These are phyloP conservation scores for Annona squamosa DNA, from an alignment of 164 flowering plant genomes.

Conservation along the genomic window DNA sequence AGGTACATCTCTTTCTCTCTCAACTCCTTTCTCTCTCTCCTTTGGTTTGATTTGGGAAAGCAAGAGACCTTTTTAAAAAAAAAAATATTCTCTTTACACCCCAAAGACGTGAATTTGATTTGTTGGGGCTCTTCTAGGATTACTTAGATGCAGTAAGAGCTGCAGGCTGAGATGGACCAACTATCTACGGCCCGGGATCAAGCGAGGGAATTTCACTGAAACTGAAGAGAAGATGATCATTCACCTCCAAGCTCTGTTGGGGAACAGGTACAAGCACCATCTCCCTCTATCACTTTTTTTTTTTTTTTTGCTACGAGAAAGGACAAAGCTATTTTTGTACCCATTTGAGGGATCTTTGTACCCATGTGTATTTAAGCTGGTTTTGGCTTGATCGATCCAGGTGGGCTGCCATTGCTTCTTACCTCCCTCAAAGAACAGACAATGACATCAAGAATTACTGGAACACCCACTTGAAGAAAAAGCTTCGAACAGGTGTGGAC, in stretches of 20 bases:
- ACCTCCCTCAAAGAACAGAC: constrained; percentile 82
- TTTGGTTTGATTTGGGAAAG: constrained; percentile 4
- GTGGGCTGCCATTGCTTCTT: constrained; percentile 97
- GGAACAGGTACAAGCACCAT: constrained; percentile 52
- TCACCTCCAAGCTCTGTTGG: constrained; percentile 92
- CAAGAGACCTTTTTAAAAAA: constrained; percentile 2
- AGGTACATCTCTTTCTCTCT: constrained; percentile 28
- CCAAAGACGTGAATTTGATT: not conserved
- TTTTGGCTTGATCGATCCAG: constrained; percentile 29
- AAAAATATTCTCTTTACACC: not conserved
- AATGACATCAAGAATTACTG: constrained; percentile 83
- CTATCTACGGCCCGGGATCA: constrained; percentile 89
- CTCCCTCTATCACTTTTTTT: too few relatives aligned
- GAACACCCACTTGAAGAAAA: constrained; percentile 86
- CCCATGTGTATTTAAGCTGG: not conserved
- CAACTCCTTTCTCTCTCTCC: not conserved
- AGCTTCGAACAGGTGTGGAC: constrained; percentile 41
- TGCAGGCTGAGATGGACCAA: constrained; percentile 94
- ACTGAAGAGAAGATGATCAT: constrained; percentile 94
- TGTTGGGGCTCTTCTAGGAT: constrained; percentile 31
- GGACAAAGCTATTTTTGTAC: not conserved
- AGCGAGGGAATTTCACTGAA: constrained; percentile 75
- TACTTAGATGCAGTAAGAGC: constrained; percentile 86
- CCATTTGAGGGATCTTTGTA: not conserved
- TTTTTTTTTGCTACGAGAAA: not conserved